These are phyloP conservation scores for Coemansia sp. DNA, from an alignment of 192 early-diverging fungal genomes.

Conservation along the genomic window DNA sequence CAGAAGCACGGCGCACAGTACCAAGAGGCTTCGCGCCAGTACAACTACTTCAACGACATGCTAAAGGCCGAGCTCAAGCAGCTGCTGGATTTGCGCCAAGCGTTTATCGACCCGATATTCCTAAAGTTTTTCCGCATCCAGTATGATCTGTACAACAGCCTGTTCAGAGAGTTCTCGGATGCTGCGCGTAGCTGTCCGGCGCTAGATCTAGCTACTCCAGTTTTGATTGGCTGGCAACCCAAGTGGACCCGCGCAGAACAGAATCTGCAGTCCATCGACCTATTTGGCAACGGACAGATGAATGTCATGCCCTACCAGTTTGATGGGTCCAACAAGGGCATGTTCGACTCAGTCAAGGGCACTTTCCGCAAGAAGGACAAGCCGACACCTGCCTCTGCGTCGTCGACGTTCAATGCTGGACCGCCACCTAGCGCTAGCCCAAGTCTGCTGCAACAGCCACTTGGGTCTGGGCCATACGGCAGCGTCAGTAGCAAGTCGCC, in stretches of 20 bases:
- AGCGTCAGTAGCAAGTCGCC: background rate
- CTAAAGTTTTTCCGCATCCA: slow-evolving; percentile 82
- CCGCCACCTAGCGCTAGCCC: slow-evolving; percentile 2
- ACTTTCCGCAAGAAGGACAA: slow-evolving; percentile 52
- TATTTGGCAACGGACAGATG: slow-evolving; percentile 41
- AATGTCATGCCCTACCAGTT: slow-evolving; percentile 23
- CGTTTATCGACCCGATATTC: slow-evolving; percentile 88
- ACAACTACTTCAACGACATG: slow-evolving; percentile 76
- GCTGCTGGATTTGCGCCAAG: slow-evolving; percentile 68
- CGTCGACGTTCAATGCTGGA: slow-evolving; percentile 19
- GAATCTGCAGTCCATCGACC: slow-evolving; percentile 27
- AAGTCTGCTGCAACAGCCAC: background rate
- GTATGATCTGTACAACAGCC: slow-evolving; percentile 67
- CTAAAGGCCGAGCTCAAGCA: slow-evolving; percentile 77
- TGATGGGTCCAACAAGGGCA: slow-evolving; percentile 23
- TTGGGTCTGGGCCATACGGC: background rate
- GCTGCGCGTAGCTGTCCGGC: slow-evolving; percentile 54
- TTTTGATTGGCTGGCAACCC: slow-evolving; percentile 37
- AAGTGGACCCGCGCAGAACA: slow-evolving; percentile 34
- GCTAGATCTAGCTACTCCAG: slow-evolving; percentile 55
- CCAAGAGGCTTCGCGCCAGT: slow-evolving; percentile 80
- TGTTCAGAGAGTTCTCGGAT: slow-evolving; percentile 61
- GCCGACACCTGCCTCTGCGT: slow-evolving; percentile 17
- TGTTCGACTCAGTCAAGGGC: slow-evolving; percentile 41
- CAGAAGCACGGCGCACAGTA: slow-evolving; percentile 69